Base-by-base conservation (phyloP, 176 grass and related monocot genomes). In the Eragrostis curvula region DNA sequence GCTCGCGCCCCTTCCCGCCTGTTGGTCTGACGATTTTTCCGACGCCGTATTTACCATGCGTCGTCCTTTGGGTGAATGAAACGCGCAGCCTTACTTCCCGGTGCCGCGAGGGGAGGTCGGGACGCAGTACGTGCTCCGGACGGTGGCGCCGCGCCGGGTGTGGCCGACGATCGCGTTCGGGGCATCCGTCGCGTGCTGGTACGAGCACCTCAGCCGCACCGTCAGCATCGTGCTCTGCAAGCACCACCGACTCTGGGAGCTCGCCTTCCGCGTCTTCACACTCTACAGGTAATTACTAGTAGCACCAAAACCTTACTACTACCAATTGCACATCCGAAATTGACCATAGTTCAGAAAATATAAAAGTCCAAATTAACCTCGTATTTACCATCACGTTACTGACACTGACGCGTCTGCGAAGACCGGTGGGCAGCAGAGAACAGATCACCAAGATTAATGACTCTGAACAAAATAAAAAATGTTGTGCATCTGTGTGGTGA, bases 211-310 rank as follows among this genome's bases (percentile, higher is more conserved):
- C 42, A 85, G 95, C 69, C 85, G 95, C 57, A 85, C 92, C 44
- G 90, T 94, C 52, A 88, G 90, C 90, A 85, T 97, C 77, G 79
- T 97, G 58, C 84, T 97, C 70, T 94, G 92, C 90, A 97, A 97
- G 81, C 84, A 97, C 88, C 95, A 97, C 89, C 85, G 89, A 32
- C 86, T 94, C 71, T 92, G 89, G 95, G 92, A 97, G 85, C 80
- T 89, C 74, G 80, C 77, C 52, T 94, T 97, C 90, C 91, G 87
- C 21, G 83, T 94, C 67, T 79, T 90, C 87, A 97, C 95, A 1
- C 83, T 92, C 24, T 92, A 97, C 95, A 97, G 95, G 95, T 61
- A 24, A 25, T n/a, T 60, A 9, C n/a, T n/a, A n/a, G n/a, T n/a
- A 36, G 4, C 32, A 36, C 32, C 32, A 36, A 36, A 36, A 36